These are phyloP conservation scores for Pythium brassicae DNA, from an alignment of 352 stramenopile genomes.

Conservation along the genomic window DNA sequence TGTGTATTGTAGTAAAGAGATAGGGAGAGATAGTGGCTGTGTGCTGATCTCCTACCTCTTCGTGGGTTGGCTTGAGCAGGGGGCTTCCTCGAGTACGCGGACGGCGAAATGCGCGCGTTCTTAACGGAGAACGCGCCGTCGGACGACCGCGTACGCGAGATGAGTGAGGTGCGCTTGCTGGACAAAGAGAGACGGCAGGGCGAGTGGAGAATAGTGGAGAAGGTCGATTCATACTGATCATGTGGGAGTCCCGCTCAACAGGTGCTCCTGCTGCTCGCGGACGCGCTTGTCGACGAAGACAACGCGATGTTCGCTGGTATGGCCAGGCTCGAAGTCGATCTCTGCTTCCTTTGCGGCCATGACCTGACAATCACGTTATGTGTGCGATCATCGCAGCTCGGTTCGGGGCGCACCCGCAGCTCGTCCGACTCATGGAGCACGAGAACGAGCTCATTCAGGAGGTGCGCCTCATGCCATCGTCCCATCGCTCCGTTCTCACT, in stretches of 20 bases:
- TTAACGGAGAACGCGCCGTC: constrained; percentile 16
- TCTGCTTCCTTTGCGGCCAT: background rate
- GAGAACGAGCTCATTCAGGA: constrained; percentile 73
- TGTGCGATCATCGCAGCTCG: constrained; percentile 26
- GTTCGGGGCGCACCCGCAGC: constrained; percentile 54
- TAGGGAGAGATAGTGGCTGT: background rate
- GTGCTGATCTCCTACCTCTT: background rate
- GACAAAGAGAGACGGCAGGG: too few relatives aligned
- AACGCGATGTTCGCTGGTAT: constrained; percentile 74
- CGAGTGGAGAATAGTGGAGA: too few relatives aligned
- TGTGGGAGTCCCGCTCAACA: constrained; percentile 7
- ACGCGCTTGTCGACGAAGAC: constrained; percentile 70
- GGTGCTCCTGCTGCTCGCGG: constrained; percentile 43
- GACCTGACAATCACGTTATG: too few relatives aligned
- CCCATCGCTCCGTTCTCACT: too few relatives aligned
- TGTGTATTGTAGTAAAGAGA: background rate
- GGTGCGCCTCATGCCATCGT: constrained; percentile 15
- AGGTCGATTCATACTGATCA: background rate
- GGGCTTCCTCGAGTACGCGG: constrained; percentile 55
- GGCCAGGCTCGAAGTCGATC: background rate
- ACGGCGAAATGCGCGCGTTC: constrained; percentile 46
- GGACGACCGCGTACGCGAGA: constrained; percentile 28
- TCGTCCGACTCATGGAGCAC: constrained; percentile 80
- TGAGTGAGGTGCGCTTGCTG: constrained; percentile 30
- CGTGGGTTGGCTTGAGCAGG: constrained; percentile 22